Evolutionary conservation across 2,329 filamentous ascomycete species (phyloP), one percentile per base, ranked within the genome.

Genomic region (Passalora sequoiae): DNA sequence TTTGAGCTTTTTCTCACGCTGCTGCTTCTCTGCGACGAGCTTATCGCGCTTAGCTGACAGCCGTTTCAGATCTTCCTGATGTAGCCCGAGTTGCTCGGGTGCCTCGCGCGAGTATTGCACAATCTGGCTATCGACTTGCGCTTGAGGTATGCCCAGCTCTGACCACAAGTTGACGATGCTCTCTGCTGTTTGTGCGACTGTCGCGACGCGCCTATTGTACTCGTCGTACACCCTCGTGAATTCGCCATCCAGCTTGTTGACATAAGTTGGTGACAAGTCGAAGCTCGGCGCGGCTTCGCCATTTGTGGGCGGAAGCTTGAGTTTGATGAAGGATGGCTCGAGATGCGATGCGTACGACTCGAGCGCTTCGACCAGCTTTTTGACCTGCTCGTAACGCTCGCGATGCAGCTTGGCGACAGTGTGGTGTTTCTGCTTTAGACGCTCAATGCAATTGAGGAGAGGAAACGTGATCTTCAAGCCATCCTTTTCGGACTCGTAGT

Each of bases 311-410:
- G 92, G 92, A 5, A 98, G 78, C 29, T 83, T 77, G 60, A 97
- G 82, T 60, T 83, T 80, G 53, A 97, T 78, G 64, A 97, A 97
- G 2, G 84, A 84, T 8, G 86, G 72, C 65, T 98, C 92, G 35
- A 98, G 84, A 64, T 97, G 92, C 7, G 87, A 94, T 1, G 92
- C 94, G 65, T 97, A 98, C 4, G 91, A 96, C 63, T 95, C 84
- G 38, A 98, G 82, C 3, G 91, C 91, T 67, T 94, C 81, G 17
- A 89, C 89, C 52, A 98, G 84, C 74, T 96, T 96, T 69, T 87
- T 91, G 47, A 97, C 88, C 72, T 97, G 89, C 62, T 96, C 89
- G 59, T 88, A 96, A 48, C 92, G 84, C 68, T 97, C 89, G 51
- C 81, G 83, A 66, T 98, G 89, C 46, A 92, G 71, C 62, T 84